These are phyloP conservation scores for Populus pruinosa DNA, from an alignment of 345 rosid genomes.

Conservation along the genomic window DNA sequence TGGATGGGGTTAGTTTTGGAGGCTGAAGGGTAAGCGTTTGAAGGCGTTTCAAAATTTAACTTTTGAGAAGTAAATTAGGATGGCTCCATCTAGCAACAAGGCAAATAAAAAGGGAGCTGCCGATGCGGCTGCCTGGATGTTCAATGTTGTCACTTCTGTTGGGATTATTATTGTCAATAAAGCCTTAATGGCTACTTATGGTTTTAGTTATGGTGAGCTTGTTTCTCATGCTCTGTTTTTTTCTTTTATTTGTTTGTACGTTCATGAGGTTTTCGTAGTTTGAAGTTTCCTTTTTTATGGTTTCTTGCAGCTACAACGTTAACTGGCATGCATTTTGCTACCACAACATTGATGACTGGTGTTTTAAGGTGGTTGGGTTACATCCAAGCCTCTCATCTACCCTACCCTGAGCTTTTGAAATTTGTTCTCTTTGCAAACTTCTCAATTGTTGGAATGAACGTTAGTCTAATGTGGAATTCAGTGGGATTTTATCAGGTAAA, in stretches of 20 bases:
- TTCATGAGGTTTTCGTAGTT: background rate
- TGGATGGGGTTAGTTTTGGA: background rate
- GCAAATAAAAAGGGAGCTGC: slow-evolving; percentile 64
- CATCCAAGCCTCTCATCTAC: slow-evolving; percentile 78
- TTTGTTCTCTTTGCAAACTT: slow-evolving; percentile 91
- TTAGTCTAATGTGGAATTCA: slow-evolving; percentile 98
- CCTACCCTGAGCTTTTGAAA: slow-evolving; percentile 64
- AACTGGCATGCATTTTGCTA: slow-evolving; percentile 95
- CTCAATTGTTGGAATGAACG: slow-evolving; percentile 98
- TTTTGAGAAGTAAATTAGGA: slow-evolving; percentile 16
- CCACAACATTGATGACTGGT: slow-evolving; percentile 74
- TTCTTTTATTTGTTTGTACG: background rate
- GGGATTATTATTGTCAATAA: slow-evolving; percentile 92
- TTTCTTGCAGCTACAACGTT: slow-evolving; percentile 84
- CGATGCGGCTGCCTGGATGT: slow-evolving; percentile 91
- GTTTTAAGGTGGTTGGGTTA: slow-evolving; percentile 81
- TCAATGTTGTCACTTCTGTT: slow-evolving; percentile 92
- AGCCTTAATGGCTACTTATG: slow-evolving; percentile 85
- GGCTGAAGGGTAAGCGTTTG: background rate
- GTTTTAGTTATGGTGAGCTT: slow-evolving; percentile 72
- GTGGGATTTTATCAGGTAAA: slow-evolving; percentile 97
- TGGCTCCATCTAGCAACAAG: slow-evolving; percentile 69
- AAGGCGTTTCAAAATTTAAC: background rate
- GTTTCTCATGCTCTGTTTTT: background rate
- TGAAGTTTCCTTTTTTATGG: background rate